phyloP scores from a whole-genome alignment of 169 alveolate species.

The Plasmodium vinckei region DNA sequence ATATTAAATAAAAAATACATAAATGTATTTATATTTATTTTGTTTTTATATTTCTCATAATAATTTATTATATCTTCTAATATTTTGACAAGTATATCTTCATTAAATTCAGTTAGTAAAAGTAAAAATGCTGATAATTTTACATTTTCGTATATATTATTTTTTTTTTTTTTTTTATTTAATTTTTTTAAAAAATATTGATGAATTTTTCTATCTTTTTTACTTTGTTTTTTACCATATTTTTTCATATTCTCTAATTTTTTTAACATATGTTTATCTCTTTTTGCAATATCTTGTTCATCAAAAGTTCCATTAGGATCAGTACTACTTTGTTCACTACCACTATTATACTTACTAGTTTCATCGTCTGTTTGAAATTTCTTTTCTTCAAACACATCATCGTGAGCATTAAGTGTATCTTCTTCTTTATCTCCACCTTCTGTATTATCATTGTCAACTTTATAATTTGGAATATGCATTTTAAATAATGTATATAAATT shows the following conservation, averaged over 20 bases:
- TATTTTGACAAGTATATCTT: constrained; percentile 60
- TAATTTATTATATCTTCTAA: constrained; percentile 68
- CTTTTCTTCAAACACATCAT: constrained; percentile 1
- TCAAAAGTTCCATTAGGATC: neutral
- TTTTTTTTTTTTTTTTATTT: constrained; percentile 44
- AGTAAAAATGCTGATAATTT: constrained; percentile 38
- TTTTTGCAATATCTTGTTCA: neutral
- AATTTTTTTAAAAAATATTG: constrained; percentile 25
- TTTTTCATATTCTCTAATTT: constrained; percentile 27
- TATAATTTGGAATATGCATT: constrained; percentile 6
- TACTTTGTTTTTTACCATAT: constrained; percentile 22
- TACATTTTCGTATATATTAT: constrained; percentile 51
- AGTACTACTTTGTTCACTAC: neutral
- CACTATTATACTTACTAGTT: too few relatives aligned
- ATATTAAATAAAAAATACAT: constrained; percentile 66
- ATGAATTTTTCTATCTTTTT: constrained; percentile 7
- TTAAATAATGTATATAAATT: constrained; percentile 51
- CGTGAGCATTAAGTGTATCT: neutral
- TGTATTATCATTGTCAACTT: neutral
- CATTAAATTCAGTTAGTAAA: constrained; percentile 46
- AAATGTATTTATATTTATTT: constrained; percentile 69
- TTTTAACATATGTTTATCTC: constrained; percentile 55
- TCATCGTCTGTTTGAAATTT: neutral
- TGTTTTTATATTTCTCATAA: constrained; percentile 59
- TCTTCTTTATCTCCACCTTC: constrained; percentile 2